Base-by-base conservation (phyloP, 2,329 filamentous ascomycete species). In the Coleophoma cylindrospora region DNA sequence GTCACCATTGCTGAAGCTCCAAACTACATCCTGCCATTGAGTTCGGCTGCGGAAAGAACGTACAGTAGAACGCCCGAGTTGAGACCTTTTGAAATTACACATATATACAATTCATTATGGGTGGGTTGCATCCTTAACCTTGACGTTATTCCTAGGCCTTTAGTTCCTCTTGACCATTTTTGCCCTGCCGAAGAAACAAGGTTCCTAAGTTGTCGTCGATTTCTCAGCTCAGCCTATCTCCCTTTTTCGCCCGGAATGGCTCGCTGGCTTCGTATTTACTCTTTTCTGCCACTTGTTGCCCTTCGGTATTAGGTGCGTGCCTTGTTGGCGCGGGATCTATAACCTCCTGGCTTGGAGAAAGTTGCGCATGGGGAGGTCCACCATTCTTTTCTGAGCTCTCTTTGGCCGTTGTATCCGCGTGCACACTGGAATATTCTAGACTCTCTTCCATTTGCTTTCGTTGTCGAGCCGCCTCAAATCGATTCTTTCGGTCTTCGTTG, bases 241-340 rank as follows among this genome's bases (percentile, higher is more conserved):
- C 94, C 67, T 90, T 95, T 54, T 76, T 81, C 70, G 86, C 87
- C 60, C 80, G 74, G 69, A 86, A 97, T 49, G 91, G 87, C 59
- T 81, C 76, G 48, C 74, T 75, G 33, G 87, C 85, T 72, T 97
- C 91, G 69, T 95, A 97, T 72, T 95, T 96, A 67, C 89, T 87
- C 76, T 90, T 95, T 68, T 91, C 88, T 34, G 73, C 62, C 22
- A 87, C 74, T 56, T 79, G 75, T 64, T 90, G 77, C 40, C 74
- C 71, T 65, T 88, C 87, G 40, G 81, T 87, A 56, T 84, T 76
- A 2, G 89, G 87, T 53, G 86, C 87, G 70, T 95, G 91, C 57
- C 84, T 76, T 48, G 89, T 95, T 10, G 91, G 86, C 12, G 91
- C 91, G n/a, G 90, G 90, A 70, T 96, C 91, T 55, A 74, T 82